Percentiles rank a stretch among this genome's conserved stretches.
These are phyloP conservation scores for Serendipita sp. DNA, from an alignment of 768 basidiomycete species.

Conservation along the genomic window DNA sequence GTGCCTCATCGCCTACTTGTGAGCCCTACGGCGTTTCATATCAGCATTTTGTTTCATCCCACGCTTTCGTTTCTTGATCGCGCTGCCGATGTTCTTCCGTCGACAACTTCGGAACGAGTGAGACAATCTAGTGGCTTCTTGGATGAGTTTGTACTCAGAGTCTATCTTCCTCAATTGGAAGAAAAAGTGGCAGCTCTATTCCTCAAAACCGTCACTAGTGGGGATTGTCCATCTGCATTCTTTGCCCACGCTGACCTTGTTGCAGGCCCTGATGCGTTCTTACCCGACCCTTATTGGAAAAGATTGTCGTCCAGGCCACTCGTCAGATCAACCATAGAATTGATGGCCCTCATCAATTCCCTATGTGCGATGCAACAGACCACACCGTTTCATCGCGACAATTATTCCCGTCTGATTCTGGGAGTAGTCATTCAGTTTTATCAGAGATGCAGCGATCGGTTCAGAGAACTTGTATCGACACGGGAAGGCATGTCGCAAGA, in stretches of 20 bases:
- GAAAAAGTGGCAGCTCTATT: slow-evolving; percentile 82
- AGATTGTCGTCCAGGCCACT: slow-evolving; percentile 57
- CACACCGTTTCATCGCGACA: slow-evolving; percentile 90
- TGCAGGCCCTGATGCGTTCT: slow-evolving; percentile 72
- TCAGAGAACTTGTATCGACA: slow-evolving; percentile 51
- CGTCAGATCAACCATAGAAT: slow-evolving; percentile 65
- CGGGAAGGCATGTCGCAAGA: slow-evolving; percentile 16
- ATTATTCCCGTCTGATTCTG: slow-evolving; percentile 84
- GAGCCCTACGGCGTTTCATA: slow-evolving; percentile 85
- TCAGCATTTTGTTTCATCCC: slow-evolving; percentile 86
- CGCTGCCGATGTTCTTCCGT: slow-evolving; percentile 55
- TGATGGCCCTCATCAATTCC: slow-evolving; percentile 83
- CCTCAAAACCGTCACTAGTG: slow-evolving; percentile 70
- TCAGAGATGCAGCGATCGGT: slow-evolving; percentile 79
- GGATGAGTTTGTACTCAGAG: slow-evolving; percentile 84
- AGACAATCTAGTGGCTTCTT: slow-evolving; percentile 55
- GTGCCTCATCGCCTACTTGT: slow-evolving; percentile 78
- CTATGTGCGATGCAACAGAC: slow-evolving; percentile 80
- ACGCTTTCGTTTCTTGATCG: slow-evolving; percentile 72
- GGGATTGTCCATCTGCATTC: slow-evolving; percentile 10
- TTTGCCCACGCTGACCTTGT: slow-evolving; percentile 6
- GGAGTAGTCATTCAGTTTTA: slow-evolving; percentile 93
- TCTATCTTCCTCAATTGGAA: slow-evolving; percentile 88
- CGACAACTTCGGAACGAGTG: slow-evolving; percentile 43
- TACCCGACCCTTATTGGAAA: slow-evolving; percentile 55